Evolutionary conservation across 257 asterid genomes (phyloP).

Genomic region (Solanum commersonii): DNA sequence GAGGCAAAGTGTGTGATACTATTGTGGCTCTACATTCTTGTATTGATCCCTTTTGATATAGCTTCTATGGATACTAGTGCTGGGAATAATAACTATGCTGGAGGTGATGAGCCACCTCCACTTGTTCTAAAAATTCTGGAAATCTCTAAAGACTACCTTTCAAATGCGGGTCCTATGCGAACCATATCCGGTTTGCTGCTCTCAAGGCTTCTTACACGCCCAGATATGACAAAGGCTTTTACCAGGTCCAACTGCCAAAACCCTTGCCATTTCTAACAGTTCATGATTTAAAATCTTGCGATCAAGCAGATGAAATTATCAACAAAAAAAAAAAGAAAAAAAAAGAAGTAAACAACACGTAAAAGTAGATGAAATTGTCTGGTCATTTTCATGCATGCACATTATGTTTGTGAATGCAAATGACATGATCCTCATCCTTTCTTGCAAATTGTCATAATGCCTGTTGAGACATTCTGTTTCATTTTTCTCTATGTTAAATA

Average conservation of each 20-base stretch:
- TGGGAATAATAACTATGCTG: constrained; percentile 19
- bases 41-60: constrained; percentile 90
- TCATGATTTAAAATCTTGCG: background rate
- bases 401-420: background rate
- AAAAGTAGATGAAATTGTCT: background rate
- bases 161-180: constrained; percentile 95
- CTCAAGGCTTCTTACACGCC: constrained; percentile 87
- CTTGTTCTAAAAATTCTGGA: constrained; percentile 64
- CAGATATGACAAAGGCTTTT: constrained; percentile 83
- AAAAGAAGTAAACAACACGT: background rate
- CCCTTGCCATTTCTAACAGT: background rate
- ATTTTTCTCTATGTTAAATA: background rate
- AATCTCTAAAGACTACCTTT: constrained; percentile 67
- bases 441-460: background rate
- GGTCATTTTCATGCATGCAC: background rate
- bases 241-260: constrained; percentile 31
- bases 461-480: background rate
- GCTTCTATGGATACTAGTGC: constrained; percentile 86
- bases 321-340: background rate
- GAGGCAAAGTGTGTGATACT: constrained; percentile 78
- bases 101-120: constrained; percentile 60
- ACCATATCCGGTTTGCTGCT: constrained; percentile 78
- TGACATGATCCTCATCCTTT: background rate
- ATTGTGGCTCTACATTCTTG: constrained; percentile 90
- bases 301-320: background rate